These are phyloP conservation scores for Starmera caribaea DNA, from an alignment of 805 yeast genomes.

Conservation along the genomic window DNA sequence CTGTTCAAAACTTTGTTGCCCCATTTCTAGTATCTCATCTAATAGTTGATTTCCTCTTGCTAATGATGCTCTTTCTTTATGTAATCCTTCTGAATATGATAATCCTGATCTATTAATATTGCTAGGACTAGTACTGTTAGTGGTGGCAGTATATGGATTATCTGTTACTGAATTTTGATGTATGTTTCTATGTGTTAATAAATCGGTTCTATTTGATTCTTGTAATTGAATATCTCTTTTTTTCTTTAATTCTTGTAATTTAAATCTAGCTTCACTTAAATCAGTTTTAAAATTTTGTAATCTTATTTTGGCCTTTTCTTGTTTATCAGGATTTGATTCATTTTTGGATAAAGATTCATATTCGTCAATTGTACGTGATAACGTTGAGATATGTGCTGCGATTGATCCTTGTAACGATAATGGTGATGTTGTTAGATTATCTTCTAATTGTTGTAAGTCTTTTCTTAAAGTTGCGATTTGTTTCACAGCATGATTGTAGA, in stretches of 20 bases:
- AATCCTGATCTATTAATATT: slow-evolving; percentile 29
- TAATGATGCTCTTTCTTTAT: slow-evolving; percentile 56
- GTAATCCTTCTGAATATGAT: slow-evolving; percentile 50
- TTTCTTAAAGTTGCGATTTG: slow-evolving; percentile 66
- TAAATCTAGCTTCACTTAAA: slow-evolving; percentile 18
- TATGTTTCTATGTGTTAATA: slow-evolving; percentile 30
- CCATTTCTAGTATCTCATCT: slow-evolving; percentile 88
- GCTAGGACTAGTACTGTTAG: not conserved
- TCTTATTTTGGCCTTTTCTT: slow-evolving; percentile 50
- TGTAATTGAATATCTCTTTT: slow-evolving; percentile 24
- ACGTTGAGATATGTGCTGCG: slow-evolving; percentile 70
- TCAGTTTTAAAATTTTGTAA: slow-evolving; percentile 43
- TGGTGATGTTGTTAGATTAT: slow-evolving; percentile 59
- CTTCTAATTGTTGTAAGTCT: slow-evolving; percentile 60
- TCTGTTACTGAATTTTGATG: slow-evolving; percentile 4
- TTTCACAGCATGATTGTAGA: slow-evolving; percentile 83
- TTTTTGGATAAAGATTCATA: slow-evolving; percentile 49
- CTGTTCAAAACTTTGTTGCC: slow-evolving; percentile 76
- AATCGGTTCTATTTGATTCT: slow-evolving; percentile 33
- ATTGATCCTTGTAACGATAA: slow-evolving; percentile 67
- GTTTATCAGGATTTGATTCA: slow-evolving; percentile 44
- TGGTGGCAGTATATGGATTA: slow-evolving; percentile 10
- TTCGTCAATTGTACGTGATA: slow-evolving; percentile 68
- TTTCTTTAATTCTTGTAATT: slow-evolving; percentile 26
- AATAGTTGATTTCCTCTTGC: slow-evolving; percentile 69